These are phyloP conservation scores for Gastrolobium bilobum DNA, from an alignment of 306 rosid genomes.

Conservation along the genomic window DNA sequence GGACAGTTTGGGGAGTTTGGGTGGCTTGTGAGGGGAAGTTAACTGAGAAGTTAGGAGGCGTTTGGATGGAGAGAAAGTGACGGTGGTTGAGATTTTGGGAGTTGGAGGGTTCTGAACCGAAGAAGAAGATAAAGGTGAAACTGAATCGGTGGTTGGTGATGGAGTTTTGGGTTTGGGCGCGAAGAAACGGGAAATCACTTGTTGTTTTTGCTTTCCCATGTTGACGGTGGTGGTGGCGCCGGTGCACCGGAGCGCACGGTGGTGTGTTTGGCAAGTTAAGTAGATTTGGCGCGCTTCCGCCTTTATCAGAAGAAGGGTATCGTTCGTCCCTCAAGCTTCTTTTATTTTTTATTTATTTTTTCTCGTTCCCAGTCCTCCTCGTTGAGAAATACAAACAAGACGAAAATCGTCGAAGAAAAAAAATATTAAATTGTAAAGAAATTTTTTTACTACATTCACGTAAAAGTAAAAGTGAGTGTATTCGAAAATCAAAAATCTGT, in stretches of 20 bases:
- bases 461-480: too few relatives aligned
- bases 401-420: too few relatives aligned
- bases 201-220: conserved; percentile 94
- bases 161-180: conserved; percentile 73
- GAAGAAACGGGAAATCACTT: conserved; percentile 88
- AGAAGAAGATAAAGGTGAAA: conserved; percentile 37
- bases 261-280: not conserved
- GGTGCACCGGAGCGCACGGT: not conserved
- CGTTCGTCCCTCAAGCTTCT: too few relatives aligned
- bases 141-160: conserved; percentile 43
- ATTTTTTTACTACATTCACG: too few relatives aligned
- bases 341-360: too few relatives aligned
- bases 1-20: conserved; percentile 72
- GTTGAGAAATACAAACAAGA: too few relatives aligned
- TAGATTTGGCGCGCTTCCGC: conserved; percentile 61
- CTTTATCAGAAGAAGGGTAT: not conserved
- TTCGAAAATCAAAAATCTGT: too few relatives aligned
- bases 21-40: conserved; percentile 53
- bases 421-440: too few relatives aligned
- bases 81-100: conserved; percentile 85
- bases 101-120: conserved; percentile 58
- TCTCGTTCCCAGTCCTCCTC: too few relatives aligned
- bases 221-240: conserved; percentile 19
- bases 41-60: conserved; percentile 71
- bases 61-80: conserved; percentile 81